Evolutionary conservation across 1,284 basidiomycete genomes (phyloP).

Genomic region (Cystobasidium sp.): DNA sequence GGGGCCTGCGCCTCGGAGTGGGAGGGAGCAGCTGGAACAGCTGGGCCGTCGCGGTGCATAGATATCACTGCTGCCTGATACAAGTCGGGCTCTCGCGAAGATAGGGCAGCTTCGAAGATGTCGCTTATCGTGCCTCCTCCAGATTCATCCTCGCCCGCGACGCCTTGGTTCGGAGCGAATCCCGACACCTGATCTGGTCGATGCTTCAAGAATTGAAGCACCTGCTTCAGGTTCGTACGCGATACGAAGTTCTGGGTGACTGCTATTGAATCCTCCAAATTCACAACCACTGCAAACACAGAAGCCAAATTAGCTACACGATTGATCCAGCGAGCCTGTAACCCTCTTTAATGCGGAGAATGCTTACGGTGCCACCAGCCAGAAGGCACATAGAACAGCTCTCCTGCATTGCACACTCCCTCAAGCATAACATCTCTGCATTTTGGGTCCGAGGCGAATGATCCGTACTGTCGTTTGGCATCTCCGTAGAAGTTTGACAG

Average conservation of each 20-base stretch:
- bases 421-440: slow-evolving; percentile 55
- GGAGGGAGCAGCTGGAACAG: no score
- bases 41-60: not conserved
- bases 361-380: slow-evolving; percentile 54
- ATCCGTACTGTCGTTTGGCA: slow-evolving; percentile 56
- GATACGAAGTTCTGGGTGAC: slow-evolving; percentile 61
- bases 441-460: slow-evolving; percentile 48
- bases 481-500: slow-evolving; percentile 57
- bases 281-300: slow-evolving; percentile 53
- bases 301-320: slow-evolving; percentile 18
- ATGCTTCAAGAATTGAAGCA: slow-evolving; percentile 59
- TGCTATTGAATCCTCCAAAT: slow-evolving; percentile 56
- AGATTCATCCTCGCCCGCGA: slow-evolving; percentile 15
- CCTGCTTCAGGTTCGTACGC: slow-evolving; percentile 56
- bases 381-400: slow-evolving; percentile 51
- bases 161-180: slow-evolving; percentile 48
- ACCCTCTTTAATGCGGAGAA: not conserved
- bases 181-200: slow-evolving; percentile 59
- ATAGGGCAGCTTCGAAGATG: slow-evolving; percentile 46
- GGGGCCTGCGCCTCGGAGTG: no score
- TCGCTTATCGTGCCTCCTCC: slow-evolving; percentile 39
- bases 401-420: slow-evolving; percentile 58
- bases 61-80: slow-evolving; percentile 35
- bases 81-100: slow-evolving; percentile 24
- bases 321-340: slow-evolving; percentile 18